Conservation (phyloP, 2,329 filamentous ascomycete species). For the Cordyceps pruinosa region DNA sequence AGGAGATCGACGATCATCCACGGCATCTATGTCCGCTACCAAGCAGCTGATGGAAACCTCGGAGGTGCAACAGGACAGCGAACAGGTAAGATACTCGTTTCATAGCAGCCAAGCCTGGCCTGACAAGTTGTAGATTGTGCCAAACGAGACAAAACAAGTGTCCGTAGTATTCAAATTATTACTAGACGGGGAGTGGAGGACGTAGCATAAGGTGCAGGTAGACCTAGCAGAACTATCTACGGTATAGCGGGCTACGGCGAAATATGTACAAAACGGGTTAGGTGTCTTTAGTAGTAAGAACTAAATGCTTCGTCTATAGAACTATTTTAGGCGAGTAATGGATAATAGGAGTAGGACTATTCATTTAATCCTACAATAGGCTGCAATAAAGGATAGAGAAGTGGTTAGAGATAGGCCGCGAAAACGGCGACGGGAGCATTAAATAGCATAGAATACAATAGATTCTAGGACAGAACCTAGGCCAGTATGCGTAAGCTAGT, state of each 20-base stretch:
- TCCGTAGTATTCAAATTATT: slow-evolving; percentile 1
- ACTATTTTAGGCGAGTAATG: background rate
- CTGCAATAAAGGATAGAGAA: background rate
- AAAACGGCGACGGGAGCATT: background rate
- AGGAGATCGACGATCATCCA: background rate
- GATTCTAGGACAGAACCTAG: background rate
- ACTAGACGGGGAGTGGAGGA: background rate
- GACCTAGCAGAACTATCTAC: background rate
- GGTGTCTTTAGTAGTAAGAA: slow-evolving; percentile 4
- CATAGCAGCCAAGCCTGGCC: background rate
- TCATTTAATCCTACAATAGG: slow-evolving; percentile 3
- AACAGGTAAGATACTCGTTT: background rate
- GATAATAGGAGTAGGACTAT: background rate
- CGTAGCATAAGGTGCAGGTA: background rate
- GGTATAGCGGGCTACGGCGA: background rate
- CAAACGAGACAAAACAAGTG: background rate
- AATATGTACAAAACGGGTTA: background rate
- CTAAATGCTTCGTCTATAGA: slow-evolving; percentile 1
- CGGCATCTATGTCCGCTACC: background rate
- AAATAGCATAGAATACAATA: background rate
- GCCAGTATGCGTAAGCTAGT: background rate
- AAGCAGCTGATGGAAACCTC: background rate
- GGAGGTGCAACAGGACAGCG: background rate
- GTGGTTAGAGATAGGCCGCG: background rate
- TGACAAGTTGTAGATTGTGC: background rate